Percentiles rank a stretch among this genome's conserved stretches.
phyloP scores from a whole-genome alignment of 176 grass and related monocot species.

The maize (Zea mays) region Zm-B73-REFERENCE-NAM-5.0 NC_050105.1:12940001-12940500 shows the following conservation, averaged over 20 bases:
- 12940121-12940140: background rate
- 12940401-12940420: background rate
- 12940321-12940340: slow-evolving; percentile 11
- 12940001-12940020: too few relatives aligned
- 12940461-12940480: background rate
- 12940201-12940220: background rate
- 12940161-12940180: background rate
- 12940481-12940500: background rate
- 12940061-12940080: too few relatives aligned
- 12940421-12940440: background rate
- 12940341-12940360: background rate
- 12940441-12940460: background rate
- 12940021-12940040: too few relatives aligned
- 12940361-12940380: background rate
- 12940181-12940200: background rate
- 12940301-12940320: background rate
- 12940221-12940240: background rate
- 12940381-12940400: background rate
- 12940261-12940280: background rate
- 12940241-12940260: background rate
- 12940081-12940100: too few relatives aligned
- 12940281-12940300: slow-evolving; percentile 7
- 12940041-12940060: too few relatives aligned
- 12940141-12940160: background rate
- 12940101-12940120: background rate